Evolutionary conservation across 2,329 filamentous ascomycete species (phyloP), one percentile per base, ranked within the genome.

Genomic region (Fusarium sp.): DNA sequence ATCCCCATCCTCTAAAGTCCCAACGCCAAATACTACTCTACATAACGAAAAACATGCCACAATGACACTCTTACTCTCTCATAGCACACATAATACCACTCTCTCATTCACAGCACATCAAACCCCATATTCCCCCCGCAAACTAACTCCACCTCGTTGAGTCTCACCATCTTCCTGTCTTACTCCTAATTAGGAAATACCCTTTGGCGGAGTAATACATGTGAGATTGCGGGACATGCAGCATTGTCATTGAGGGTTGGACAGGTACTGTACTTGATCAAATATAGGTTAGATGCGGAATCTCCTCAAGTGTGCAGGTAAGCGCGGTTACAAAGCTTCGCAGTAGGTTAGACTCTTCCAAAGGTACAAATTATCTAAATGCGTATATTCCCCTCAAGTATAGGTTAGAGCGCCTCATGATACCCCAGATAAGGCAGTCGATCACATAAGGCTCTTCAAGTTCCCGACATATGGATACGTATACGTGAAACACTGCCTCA

Each of bases 111-210:
- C 27, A 28, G 28, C 28, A 30, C 28, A 30, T 14, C 3, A 13
- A 30, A 30, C 28, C 28, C 57, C 63, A 63, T 56, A 49, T 63
- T 67, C 66, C 66, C 66, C 66, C 67, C 66, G 49, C 66, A 69
- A 53, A 69, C 46, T 20, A 49, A 58, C 59, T 34, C 58, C 64
- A 55, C 51, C 50, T 68, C 32, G 30, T 30, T 59, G 30, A 27
- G 50, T 69, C 66, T 66, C 66, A 66, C 66, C 48, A 69, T 30
- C 46, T 45, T 51, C 13, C 49, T 65, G 54, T 66, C 60, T 64
- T 48, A 37, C 34, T 37, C 66, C 66, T 12, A 34, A 55, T 48
- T 18, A 25, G 42, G 50, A 46, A 62, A 66, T 58, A 20, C 25
- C n/a, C n/a, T 16, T 20, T 32, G 43, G 45, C 45, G 56, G 11